Evolutionary conservation across 495 filamentous ascomycete species (phyloP), one percentile per base, ranked within the genome.

Genomic region (Extremus antarcticus): DNA sequence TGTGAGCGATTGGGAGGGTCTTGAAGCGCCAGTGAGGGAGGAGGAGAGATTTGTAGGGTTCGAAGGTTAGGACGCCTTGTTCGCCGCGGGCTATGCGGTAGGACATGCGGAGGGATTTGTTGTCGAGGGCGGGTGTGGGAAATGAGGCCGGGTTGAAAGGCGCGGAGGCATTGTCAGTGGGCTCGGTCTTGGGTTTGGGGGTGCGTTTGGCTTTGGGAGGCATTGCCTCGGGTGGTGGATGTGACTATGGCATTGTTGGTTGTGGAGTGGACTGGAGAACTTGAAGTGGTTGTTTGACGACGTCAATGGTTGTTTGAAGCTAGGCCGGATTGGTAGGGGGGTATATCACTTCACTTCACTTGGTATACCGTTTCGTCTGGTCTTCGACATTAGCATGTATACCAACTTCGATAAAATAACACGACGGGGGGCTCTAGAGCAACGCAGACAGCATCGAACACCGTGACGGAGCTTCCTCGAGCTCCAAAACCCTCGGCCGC

Each of bases 31-130:
- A 78, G 25, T 68, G 66, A 0, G 75, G 76, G 2, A 79, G 69
- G 0, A 78, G 65, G 23, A 56, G 43, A 22, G 72, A 74, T 65
- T 78, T 78, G 66, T 78, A 79, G 4, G 76, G 76, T 50, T 77
- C 76, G 53, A 71, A 73, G 8, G 71, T 77, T 19, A 78, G 68
- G 35, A 78, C 76, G 45, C 74, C 72, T 65, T 73, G 71, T 60
- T 79, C 76, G 47, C 76, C 73, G 25, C 75, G 75, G 24, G 64
- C 74, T 47, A 78, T 77, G 56, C 69, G 70, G 63, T 78, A 79
- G 65, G 48, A 66, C 68, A 75, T 68, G 47, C 67, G 62, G 15
- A 67, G 63, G 16, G 25, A 24, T 58, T 61, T 64, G 29, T 49
- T 47, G 50, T n/a, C 25, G 25, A 57, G 32, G 51, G 63, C 53